Evolutionary conservation across 768 basidiomycete genomes (phyloP).

Genomic region (Psilocybe sp.): DNA sequence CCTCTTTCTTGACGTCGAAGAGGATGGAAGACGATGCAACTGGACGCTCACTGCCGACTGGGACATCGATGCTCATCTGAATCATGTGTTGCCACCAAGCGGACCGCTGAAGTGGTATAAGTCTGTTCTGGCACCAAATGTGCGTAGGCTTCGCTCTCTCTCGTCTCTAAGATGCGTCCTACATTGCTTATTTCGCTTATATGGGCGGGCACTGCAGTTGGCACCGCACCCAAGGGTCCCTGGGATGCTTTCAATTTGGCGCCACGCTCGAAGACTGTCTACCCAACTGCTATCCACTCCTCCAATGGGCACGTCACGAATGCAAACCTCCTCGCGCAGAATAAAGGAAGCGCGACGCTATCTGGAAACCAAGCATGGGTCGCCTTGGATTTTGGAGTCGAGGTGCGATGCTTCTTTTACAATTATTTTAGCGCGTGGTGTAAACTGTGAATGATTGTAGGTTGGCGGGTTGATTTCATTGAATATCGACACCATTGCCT

Average conservation of each 20-base stretch:
- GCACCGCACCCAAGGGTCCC: constrained; percentile 41
- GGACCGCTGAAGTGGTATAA: no score
- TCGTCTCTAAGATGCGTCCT: no score
- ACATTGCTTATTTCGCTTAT: no score
- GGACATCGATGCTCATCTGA: no score
- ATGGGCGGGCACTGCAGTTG: neutral
- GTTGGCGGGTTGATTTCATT: constrained; percentile 53
- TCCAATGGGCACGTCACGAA: constrained; percentile 32
- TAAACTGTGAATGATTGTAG: constrained; percentile 22
- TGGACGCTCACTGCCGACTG: no score
- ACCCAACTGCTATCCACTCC: constrained; percentile 37
- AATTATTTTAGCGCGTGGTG: neutral
- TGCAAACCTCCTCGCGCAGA: constrained; percentile 29
- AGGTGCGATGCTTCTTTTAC: constrained; percentile 29
- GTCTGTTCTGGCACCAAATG: no score
- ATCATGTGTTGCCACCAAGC: no score
- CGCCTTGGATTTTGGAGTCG: constrained; percentile 53
- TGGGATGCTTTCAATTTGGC: constrained; percentile 56
- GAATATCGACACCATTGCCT: constrained; percentile 32
- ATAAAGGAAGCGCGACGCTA: constrained; percentile 36
- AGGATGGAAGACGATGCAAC: no score
- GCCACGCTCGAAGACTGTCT: constrained; percentile 43
- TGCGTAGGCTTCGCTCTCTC: no score
- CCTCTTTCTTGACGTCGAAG: no score
- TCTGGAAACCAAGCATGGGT: constrained; percentile 41